Percentiles rank a stretch among this genome's conserved stretches.
phyloP scores from a whole-genome alignment of 2,329 filamentous ascomycete species.

The Cladobotryum mycophilum region DNA sequence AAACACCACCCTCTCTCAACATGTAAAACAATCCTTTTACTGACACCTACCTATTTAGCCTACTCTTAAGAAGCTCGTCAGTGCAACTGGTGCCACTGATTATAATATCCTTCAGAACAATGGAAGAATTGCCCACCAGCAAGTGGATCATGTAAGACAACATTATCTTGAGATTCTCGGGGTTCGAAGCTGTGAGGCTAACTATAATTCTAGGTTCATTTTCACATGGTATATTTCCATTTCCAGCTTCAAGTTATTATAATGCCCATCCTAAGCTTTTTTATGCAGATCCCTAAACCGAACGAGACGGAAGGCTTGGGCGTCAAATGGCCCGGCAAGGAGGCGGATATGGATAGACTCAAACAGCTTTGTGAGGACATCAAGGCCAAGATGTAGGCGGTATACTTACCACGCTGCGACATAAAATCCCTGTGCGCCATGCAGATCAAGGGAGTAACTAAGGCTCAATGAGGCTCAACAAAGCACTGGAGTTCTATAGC shows the following conservation, averaged over 20 bases:
- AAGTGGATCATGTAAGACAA: constrained; percentile 74
- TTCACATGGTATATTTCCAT: constrained; percentile 68
- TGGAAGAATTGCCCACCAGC: constrained; percentile 81
- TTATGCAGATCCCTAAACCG: constrained; percentile 82
- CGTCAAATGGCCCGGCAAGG: constrained; percentile 71
- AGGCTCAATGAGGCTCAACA: too few species aligned
- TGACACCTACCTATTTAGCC: constrained; percentile 20
- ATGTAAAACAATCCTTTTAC: background rate
- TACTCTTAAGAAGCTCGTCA: constrained; percentile 73
- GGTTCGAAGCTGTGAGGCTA: constrained; percentile 2
- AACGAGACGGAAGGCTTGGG: constrained; percentile 73
- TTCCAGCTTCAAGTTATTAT: background rate
- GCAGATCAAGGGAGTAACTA: too few species aligned
- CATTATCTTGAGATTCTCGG: background rate
- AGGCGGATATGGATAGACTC: constrained; percentile 73
- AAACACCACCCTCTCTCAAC: background rate
- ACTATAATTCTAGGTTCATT: constrained; percentile 60
- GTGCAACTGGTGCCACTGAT: constrained; percentile 67
- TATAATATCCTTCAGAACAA: constrained; percentile 99
- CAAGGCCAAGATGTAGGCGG: constrained; percentile 74
- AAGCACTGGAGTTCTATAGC: background rate
- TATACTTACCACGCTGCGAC: constrained; percentile 41
- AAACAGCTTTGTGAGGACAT: constrained; percentile 76
- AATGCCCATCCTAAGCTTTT: background rate
- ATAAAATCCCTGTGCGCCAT: too few species aligned